These are phyloP conservation scores for Suhomyces emberorum DNA, from an alignment of 805 yeast species.

Conservation along the genomic window DNA sequence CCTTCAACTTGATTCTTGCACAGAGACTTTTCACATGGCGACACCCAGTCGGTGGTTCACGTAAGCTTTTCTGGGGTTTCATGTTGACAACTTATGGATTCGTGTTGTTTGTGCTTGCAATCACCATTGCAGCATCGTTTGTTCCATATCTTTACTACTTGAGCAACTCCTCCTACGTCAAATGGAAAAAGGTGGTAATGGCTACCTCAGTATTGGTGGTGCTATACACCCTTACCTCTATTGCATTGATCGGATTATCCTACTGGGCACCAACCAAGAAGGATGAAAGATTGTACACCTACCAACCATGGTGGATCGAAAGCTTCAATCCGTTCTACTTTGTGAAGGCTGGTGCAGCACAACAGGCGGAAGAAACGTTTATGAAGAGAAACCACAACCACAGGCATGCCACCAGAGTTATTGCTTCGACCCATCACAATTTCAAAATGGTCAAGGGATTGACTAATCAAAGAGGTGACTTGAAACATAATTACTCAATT, in stretches of 20 bases:
- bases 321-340: constrained; percentile 18
- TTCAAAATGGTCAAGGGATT: constrained; percentile 15
- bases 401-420: constrained; percentile 20
- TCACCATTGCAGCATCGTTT: constrained; percentile 12
- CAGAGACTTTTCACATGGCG: constrained; percentile 19
- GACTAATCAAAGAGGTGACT: constrained; percentile 16
- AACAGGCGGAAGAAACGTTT: constrained; percentile 18
- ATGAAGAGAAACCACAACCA: constrained; percentile 19
- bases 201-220: constrained; percentile 11
- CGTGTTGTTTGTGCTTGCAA: constrained; percentile 9
- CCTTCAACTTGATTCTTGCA: constrained; percentile 15
- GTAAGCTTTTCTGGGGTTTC: constrained; percentile 14
- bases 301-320: constrained; percentile 25
- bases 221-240: constrained; percentile 14
- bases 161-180: constrained; percentile 1
- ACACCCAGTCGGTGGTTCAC: constrained; percentile 20
- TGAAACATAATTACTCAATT: constrained; percentile 14
- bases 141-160: constrained; percentile 12
- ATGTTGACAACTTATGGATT: constrained; percentile 11
- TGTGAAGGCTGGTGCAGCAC: constrained; percentile 18
- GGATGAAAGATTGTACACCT: constrained; percentile 19
- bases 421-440: constrained; percentile 21
- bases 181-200: constrained; percentile 11
- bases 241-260: constrained; percentile 16
- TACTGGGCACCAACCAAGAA: constrained; percentile 19